Evolutionary conservation across 345 rosid species (phyloP).

Genomic region (Gossypium anomalum): DNA sequence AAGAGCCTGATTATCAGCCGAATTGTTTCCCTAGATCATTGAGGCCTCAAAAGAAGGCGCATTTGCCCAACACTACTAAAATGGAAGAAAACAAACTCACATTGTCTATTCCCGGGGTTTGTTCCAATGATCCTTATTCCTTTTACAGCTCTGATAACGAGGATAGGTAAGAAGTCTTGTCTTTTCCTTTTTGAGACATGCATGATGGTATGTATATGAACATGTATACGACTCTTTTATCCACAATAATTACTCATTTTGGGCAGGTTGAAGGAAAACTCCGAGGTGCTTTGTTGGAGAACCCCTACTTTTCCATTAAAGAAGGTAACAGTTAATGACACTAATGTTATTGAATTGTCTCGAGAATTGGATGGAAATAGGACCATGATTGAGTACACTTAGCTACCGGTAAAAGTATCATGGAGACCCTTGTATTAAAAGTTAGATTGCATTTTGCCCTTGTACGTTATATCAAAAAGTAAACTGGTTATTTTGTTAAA

Average conservation of each 20-base stretch:
- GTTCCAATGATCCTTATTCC: slow-evolving; percentile 21
- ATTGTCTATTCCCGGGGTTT: slow-evolving; percentile 22
- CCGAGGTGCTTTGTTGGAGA: slow-evolving; percentile 60
- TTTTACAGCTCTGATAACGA: slow-evolving; percentile 22
- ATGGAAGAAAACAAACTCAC: slow-evolving; percentile 31
- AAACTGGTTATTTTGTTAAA: too few relatives aligned
- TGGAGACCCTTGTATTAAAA: too few relatives aligned
- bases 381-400: not conserved
- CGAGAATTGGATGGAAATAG: not conserved
- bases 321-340: slow-evolving; percentile 33
- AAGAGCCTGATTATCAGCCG: slow-evolving; percentile 34
- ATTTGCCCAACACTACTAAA: slow-evolving; percentile 18
- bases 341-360: not conserved
- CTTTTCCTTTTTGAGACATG: not conserved
- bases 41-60: slow-evolving; percentile 31
- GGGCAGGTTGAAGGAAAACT: slow-evolving; percentile 46
- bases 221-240: not conserved
- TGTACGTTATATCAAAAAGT: too few relatives aligned
- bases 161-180: slow-evolving; percentile 32
- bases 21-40: slow-evolving; percentile 40
- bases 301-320: slow-evolving; percentile 40
- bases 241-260: not conserved
- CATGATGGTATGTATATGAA: not conserved
- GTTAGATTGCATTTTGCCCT: too few relatives aligned
- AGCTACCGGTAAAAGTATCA: too few relatives aligned